A percentile compares a stretch with the other conserved stretches of the same genome.
Evolutionary conservation across 495 filamentous ascomycete species (phyloP).

Genomic region (Xylaria grammica): DNA sequence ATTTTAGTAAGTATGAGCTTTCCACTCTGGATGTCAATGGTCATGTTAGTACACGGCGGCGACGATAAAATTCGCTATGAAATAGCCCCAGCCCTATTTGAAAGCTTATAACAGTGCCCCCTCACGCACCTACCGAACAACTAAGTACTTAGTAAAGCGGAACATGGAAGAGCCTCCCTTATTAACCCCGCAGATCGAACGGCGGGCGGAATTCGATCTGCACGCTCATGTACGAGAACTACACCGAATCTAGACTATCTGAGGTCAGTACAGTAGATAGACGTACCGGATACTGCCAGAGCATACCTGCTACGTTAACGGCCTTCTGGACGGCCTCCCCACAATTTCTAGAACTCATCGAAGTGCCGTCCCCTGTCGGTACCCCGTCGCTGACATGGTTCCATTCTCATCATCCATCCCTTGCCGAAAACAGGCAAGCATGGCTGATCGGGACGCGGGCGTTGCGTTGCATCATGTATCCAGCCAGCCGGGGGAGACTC

Average conservation of each 20-base stretch:
- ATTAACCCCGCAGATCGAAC: background rate
- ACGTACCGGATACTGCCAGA: too few relatives aligned
- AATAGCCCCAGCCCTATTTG: too few relatives aligned
- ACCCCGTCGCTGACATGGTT: background rate
- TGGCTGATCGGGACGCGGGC: background rate
- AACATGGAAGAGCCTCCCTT: slow-evolving; percentile 12
- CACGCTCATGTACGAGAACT: background rate
- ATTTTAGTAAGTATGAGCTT: too few relatives aligned
- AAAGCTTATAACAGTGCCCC: too few relatives aligned
- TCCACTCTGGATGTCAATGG: too few relatives aligned
- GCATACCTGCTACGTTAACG: background rate
- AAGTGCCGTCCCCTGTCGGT: slow-evolving; percentile 21
- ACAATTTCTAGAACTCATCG: slow-evolving; percentile 8
- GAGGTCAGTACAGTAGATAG: background rate
- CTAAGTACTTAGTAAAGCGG: too few relatives aligned
- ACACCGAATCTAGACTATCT: background rate
- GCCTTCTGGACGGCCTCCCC: background rate
- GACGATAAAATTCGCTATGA: too few relatives aligned
- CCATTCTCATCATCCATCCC: background rate
- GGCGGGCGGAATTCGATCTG: too few relatives aligned
- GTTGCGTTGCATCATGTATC: slow-evolving; percentile 5
- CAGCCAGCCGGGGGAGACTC: slow-evolving; percentile 7
- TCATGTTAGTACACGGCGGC: too few relatives aligned
- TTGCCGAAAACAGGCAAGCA: slow-evolving; percentile 9
- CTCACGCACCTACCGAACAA: too few relatives aligned